A percentile compares a stretch with the other conserved stretches of the same genome.
These are phyloP conservation scores for Scytalidium sp. DNA, from an alignment of 2,329 filamentous ascomycete genomes.

Conservation along the genomic window DNA sequence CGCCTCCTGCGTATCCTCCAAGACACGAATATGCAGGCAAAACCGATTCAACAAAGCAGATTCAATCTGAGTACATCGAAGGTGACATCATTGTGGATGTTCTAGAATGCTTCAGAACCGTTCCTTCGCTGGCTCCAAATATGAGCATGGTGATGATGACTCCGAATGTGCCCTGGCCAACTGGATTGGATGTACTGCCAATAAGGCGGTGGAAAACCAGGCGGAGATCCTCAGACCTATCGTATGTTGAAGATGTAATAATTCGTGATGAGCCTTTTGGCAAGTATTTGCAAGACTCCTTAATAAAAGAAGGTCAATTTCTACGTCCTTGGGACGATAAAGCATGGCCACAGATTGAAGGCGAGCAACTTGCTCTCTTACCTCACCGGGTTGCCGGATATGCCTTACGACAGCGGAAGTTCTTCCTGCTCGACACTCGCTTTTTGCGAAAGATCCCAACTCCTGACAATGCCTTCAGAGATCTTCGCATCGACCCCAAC, in stretches of 20 bases:
- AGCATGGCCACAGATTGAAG: conserved; percentile 42
- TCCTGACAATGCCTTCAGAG: conserved; percentile 37
- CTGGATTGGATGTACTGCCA: conserved; percentile 35
- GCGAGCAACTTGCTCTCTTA: conserved; percentile 42
- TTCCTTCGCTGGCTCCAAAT: conserved; percentile 19
- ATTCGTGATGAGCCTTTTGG: conserved; percentile 38
- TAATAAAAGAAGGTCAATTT: conserved; percentile 31
- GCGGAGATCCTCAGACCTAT: conserved; percentile 32
- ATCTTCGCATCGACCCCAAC: conserved; percentile 17
- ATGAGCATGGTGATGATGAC: no score
- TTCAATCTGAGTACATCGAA: conserved; percentile 17
- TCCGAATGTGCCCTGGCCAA: no score
- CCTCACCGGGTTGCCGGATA: conserved; percentile 39
- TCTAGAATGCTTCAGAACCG: conserved; percentile 13
- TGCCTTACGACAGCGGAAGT: conserved; percentile 22
- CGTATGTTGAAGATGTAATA: conserved; percentile 40
- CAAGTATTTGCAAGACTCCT: conserved; percentile 32
- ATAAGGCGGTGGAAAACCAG: conserved; percentile 42
- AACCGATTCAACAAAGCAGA: neutral
- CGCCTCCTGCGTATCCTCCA: no score
- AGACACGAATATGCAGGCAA: neutral
- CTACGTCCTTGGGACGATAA: no score
- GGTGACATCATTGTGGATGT: conserved; percentile 25
- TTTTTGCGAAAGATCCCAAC: conserved; percentile 17
- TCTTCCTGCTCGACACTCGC: conserved; percentile 13